These are phyloP conservation scores for Penicillium herquei DNA, from an alignment of 495 filamentous ascomycete species.

Conservation along the genomic window DNA sequence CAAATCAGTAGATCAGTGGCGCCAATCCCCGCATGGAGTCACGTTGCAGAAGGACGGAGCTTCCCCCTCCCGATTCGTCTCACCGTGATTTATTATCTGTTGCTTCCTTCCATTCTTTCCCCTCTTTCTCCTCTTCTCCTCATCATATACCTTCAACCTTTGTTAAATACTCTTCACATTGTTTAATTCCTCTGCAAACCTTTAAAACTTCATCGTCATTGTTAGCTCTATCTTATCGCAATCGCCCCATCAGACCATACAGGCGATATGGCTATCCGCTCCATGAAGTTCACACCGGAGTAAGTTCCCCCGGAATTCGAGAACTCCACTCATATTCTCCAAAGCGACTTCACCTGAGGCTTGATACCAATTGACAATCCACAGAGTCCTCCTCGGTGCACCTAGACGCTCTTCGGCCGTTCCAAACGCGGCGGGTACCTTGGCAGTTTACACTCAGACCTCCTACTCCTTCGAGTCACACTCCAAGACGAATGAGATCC, in stretches of 20 bases:
- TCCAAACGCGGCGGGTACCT: conserved; percentile 69
- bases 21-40: conserved; percentile 18
- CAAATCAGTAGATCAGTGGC: conserved; percentile 1
- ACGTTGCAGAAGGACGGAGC: neutral
- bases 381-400: conserved; percentile 73
- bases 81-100: neutral
- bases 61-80: neutral
- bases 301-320: conserved; percentile 21
- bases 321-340: neutral
- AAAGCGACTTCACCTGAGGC: neutral
- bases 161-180: neutral
- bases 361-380: conserved; percentile 1
- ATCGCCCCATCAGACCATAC: neutral
- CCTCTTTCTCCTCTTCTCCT: neutral
- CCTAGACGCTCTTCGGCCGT: conserved; percentile 75
- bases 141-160: neutral
- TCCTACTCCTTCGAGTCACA: conserved; percentile 84
- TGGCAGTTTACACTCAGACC: conserved; percentile 69
- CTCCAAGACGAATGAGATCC: conserved; percentile 70
- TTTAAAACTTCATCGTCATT: neutral
- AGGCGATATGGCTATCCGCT: conserved; percentile 59
- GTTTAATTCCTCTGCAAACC: neutral
- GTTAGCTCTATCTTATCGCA: conserved; percentile 8
- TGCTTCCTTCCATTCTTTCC: neutral
- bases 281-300: conserved; percentile 73